A percentile compares a stretch with the other conserved stretches of the same genome.
Conservation (phyloP, 2,329 filamentous ascomycete species). For the Sporothrix euskadiensis region DNA sequence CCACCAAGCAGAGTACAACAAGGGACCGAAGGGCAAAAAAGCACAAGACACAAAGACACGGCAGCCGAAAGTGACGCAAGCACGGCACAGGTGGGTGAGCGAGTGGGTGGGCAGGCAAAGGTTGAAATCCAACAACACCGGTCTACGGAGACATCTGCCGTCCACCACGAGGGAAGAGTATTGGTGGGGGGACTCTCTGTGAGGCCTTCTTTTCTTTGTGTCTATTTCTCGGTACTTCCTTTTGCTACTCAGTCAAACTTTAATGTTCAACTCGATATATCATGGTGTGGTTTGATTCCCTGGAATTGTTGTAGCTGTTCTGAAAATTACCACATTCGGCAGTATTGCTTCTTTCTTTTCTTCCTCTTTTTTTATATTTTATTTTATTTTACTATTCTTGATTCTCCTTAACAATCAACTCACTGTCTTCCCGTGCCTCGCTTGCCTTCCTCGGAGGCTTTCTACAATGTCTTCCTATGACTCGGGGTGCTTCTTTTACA, state of each 20-base stretch:
- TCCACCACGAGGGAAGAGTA: conserved; percentile 12
- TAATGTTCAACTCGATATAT: background rate
- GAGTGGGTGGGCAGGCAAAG: background rate
- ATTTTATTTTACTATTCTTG: background rate
- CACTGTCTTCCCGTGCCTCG: background rate
- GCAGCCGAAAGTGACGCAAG: conserved; percentile 12
- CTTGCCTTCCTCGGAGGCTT: background rate
- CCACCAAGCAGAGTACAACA: background rate
- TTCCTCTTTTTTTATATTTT: too few species aligned
- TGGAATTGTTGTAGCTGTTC: background rate
- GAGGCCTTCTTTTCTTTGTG: background rate
- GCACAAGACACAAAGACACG: background rate
- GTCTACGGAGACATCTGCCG: conserved; percentile 18
- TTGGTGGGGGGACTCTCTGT: background rate
- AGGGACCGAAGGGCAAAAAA: background rate
- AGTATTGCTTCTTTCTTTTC: background rate
- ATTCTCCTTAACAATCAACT: background rate
- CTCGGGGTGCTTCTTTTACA: background rate
- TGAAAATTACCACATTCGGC: background rate
- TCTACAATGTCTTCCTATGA: background rate
- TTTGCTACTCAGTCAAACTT: background rate
- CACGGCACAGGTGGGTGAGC: background rate
- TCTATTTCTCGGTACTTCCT: background rate
- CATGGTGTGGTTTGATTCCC: background rate
- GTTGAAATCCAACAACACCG: background rate